These are phyloP conservation scores for Fusarium sp. DNA, from an alignment of 2,329 filamentous ascomycete species.

Conservation along the genomic window DNA sequence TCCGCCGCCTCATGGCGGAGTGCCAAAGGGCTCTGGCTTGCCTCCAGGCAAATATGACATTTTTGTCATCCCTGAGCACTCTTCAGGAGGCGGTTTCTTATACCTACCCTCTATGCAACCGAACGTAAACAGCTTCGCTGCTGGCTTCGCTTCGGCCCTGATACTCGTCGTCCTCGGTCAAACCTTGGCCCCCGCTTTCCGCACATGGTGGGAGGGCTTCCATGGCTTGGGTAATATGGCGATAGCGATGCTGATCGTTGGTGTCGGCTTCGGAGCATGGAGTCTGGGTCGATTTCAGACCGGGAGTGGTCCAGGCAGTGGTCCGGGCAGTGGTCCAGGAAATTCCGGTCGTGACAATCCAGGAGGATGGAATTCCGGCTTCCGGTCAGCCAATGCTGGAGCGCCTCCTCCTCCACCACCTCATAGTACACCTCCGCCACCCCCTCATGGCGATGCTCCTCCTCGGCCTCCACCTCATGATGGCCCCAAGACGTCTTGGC, in stretches of 20 bases:
- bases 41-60: slow-evolving; percentile 96
- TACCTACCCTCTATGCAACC: slow-evolving; percentile 93
- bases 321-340: slow-evolving; percentile 43
- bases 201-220: slow-evolving; percentile 79
- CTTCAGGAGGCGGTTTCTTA: slow-evolving; percentile 88
- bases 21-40: slow-evolving; percentile 78
- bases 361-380: slow-evolving; percentile 52
- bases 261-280: slow-evolving; percentile 85
- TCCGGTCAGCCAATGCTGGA: slow-evolving; percentile 54
- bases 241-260: slow-evolving; percentile 78
- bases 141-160: slow-evolving; percentile 85
- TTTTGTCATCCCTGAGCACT: slow-evolving; percentile 95
- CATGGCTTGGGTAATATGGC: slow-evolving; percentile 81
- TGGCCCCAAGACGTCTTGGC: slow-evolving; percentile 58
- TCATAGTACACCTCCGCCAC: slow-evolving; percentile 55
- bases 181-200: slow-evolving; percentile 79
- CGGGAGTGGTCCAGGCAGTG: slow-evolving; percentile 45
- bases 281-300: slow-evolving; percentile 62
- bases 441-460: slow-evolving; percentile 51
- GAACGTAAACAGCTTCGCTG: slow-evolving; percentile 91
- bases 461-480: slow-evolving; percentile 50
- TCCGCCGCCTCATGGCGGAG: slow-evolving; percentile 88
- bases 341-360: slow-evolving; percentile 42
- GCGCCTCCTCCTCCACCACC: slow-evolving; percentile 53
- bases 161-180: slow-evolving; percentile 80